phyloP scores from a whole-genome alignment of 75 land plant species.

The Chamaecyparis obtusa region DNA sequence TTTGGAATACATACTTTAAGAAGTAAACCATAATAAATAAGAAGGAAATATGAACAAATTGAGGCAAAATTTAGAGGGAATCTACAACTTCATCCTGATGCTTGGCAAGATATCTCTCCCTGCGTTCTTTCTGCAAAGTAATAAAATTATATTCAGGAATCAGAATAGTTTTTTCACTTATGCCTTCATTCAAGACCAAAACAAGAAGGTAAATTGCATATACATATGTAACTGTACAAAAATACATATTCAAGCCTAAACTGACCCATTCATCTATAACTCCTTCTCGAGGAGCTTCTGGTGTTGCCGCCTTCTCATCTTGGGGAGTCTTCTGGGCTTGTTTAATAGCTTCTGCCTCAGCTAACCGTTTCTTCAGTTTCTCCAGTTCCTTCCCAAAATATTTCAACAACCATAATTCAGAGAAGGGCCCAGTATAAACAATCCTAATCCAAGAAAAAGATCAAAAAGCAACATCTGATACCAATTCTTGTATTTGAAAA shows the following conservation, averaged over 20 bases:
- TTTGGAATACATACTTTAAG: not conserved
- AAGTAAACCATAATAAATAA: not conserved
- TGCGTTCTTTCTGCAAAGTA: conserved; percentile 61
- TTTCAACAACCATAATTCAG: not conserved
- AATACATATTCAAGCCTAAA: not conserved
- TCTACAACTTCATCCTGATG: conserved; percentile 66
- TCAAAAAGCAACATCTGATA: not conserved
- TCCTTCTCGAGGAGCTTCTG: conserved; percentile 52
- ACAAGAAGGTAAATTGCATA: not conserved
- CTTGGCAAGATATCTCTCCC: conserved; percentile 67
- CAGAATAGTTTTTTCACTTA: not conserved
- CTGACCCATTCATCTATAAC: conserved; percentile 98
- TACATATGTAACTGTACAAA: conserved; percentile 8
- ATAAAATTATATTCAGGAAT: not conserved
- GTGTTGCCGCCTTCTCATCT: conserved; percentile 43
- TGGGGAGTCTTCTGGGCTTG: conserved; percentile 84
- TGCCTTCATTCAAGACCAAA: not conserved
- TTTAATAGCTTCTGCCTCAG: conserved; percentile 90
- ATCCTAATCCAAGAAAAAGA: not conserved
- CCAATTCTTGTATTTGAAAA: not conserved
- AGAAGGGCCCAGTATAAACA: not conserved
- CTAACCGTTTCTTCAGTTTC: conserved; percentile 71
- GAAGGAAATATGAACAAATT: not conserved
- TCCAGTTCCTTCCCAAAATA: conserved; percentile 60
- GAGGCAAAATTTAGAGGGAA: conserved; percentile 31